phyloP scores from a whole-genome alignment of 352 stramenopile species.

The Phytopythium chamaehyphon region DNA sequence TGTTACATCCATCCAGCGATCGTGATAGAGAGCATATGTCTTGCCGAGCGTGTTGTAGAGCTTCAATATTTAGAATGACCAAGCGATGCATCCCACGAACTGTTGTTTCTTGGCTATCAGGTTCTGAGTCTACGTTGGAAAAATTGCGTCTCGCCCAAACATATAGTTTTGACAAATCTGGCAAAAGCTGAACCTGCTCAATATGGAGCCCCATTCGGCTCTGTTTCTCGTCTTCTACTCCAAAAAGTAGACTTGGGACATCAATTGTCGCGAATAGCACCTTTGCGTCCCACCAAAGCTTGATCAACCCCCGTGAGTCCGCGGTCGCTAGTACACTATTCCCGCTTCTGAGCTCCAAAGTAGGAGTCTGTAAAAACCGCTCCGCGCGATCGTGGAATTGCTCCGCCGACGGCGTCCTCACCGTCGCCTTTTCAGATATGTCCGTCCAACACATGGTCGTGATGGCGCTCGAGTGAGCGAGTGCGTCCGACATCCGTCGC shows the following conservation, averaged over 20 bases:
- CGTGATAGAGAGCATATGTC: constrained; percentile 29
- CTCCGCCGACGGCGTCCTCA: too few relatives aligned
- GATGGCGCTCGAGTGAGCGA: constrained; percentile 36
- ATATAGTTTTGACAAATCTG: constrained; percentile 38
- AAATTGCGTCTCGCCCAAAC: constrained; percentile 10
- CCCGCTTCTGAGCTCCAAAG: neutral
- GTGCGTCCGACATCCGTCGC: constrained; percentile 14
- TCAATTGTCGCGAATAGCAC: constrained; percentile 46
- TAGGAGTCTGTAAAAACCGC: constrained; percentile 21
- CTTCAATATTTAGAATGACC: constrained; percentile 31
- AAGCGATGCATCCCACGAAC: constrained; percentile 22
- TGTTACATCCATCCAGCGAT: constrained; percentile 19
- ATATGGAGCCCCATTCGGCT: constrained; percentile 14
- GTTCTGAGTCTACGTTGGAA: neutral
- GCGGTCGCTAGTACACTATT: constrained; percentile 49
- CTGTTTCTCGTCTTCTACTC: constrained; percentile 11
- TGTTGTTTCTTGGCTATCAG: neutral
- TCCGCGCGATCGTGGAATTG: constrained; percentile 25
- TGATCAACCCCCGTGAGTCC: constrained; percentile 30
- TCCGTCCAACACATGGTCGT: constrained; percentile 56
- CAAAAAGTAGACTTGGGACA: constrained; percentile 21
- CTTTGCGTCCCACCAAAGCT: constrained; percentile 59
- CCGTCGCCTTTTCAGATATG: constrained; percentile 3
- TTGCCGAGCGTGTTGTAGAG: constrained; percentile 21
- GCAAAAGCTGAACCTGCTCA: constrained; percentile 26